phyloP scores from a whole-genome alignment of 768 basidiomycete genomes.

The Suillus ampliporus region DNA sequence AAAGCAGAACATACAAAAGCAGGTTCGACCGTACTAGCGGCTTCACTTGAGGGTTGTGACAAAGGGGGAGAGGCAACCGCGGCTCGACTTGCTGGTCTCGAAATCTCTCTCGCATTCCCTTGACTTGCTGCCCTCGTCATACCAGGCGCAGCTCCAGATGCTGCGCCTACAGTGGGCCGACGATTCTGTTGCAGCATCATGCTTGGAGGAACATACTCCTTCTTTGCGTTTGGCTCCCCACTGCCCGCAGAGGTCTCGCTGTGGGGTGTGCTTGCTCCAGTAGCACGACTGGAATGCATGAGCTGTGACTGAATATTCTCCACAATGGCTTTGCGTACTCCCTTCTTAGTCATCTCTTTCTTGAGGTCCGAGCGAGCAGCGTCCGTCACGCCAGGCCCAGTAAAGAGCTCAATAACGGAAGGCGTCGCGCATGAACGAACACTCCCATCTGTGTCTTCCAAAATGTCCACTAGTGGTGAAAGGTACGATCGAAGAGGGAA shows the following conservation, averaged over 20 bases:
- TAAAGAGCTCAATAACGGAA: constrained; percentile 84
- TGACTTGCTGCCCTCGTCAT: constrained; percentile 55
- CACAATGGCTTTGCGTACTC: constrained; percentile 85
- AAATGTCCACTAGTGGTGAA: constrained; percentile 74
- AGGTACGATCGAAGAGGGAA: constrained; percentile 88
- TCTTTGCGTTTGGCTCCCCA: constrained; percentile 37
- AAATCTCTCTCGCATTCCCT: constrained; percentile 51
- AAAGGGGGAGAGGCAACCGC: constrained; percentile 50
- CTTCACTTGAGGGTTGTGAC: constrained; percentile 48
- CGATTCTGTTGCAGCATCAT: constrained; percentile 60
- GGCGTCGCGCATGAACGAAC: constrained; percentile 87
- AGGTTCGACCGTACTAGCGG: constrained; percentile 54
- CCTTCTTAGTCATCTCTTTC: constrained; percentile 86
- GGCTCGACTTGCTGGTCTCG: constrained; percentile 69
- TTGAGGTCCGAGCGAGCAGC: constrained; percentile 92
- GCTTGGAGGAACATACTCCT: constrained; percentile 80
- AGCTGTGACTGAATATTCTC: constrained; percentile 79
- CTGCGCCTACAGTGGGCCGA: constrained; percentile 48
- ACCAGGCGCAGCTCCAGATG: constrained; percentile 27
- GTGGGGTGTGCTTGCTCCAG: constrained; percentile 48
- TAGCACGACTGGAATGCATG: constrained; percentile 47
- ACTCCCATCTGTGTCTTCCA: constrained; percentile 90
- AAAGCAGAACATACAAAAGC: constrained; percentile 64
- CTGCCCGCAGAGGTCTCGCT: constrained; percentile 72
- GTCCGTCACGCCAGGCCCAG: constrained; percentile 81